A percentile compares a stretch with the other conserved stretches of the same genome.
These are phyloP conservation scores for Berkeleyomyces rouxiae DNA, from an alignment of 2,329 filamentous ascomycete genomes.

Conservation along the genomic window DNA sequence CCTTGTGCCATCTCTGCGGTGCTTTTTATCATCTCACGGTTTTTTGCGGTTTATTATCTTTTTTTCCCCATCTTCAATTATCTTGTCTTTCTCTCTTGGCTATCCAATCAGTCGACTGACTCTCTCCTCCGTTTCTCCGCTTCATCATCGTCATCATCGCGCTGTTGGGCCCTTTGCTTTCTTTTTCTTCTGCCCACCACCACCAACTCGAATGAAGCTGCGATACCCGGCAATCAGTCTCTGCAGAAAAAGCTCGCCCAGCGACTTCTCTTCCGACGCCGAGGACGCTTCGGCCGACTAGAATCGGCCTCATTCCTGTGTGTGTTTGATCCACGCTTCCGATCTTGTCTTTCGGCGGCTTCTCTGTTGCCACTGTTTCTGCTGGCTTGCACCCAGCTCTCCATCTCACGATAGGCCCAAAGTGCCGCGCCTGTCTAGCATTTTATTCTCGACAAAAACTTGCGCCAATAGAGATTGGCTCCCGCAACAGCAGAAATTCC, in stretches of 20 bases:
- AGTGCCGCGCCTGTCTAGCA: neutral
- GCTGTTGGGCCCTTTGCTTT: neutral
- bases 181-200: neutral
- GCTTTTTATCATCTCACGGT: neutral
- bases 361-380: neutral
- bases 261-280: neutral
- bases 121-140: neutral
- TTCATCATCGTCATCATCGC: neutral
- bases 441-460: neutral
- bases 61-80: neutral
- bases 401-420: neutral
- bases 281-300: neutral
- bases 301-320: neutral
- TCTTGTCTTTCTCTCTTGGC: neutral
- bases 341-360: neutral
- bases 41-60: neutral
- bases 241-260: slow-evolving; percentile 1
- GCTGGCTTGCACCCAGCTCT: neutral
- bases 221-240: neutral
- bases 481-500: too few relatives aligned
- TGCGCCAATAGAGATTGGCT: too few relatives aligned
- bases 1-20: neutral
- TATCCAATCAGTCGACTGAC: neutral
- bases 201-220: slow-evolving; percentile 2
- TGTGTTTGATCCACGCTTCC: neutral